These are phyloP conservation scores for Blastobotrys proliferans DNA, from an alignment of 1,139 yeast genomes.

Conservation along the genomic window DNA sequence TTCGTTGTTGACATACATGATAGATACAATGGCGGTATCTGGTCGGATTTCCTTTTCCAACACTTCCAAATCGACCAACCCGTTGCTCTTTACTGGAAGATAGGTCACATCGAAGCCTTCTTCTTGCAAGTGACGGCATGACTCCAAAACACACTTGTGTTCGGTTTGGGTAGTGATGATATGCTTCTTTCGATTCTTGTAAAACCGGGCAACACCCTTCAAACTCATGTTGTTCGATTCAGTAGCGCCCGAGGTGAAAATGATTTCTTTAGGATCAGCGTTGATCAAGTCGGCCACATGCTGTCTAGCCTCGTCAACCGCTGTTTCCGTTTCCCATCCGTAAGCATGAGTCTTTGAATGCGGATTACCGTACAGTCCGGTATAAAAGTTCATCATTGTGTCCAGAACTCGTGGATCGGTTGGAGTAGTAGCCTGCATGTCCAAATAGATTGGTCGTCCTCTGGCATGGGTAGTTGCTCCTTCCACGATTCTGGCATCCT, in stretches of 20 bases:
- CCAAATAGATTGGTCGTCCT: slow-evolving; percentile 80
- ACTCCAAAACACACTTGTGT: slow-evolving; percentile 95
- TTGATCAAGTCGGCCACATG: slow-evolving; percentile 77
- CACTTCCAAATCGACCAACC: slow-evolving; percentile 72
- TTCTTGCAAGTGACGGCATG: slow-evolving; percentile 90
- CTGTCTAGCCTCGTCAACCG: slow-evolving; percentile 80
- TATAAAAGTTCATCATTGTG: slow-evolving; percentile 85
- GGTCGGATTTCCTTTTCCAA: slow-evolving; percentile 82
- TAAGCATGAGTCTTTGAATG: slow-evolving; percentile 97
- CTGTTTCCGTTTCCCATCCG: slow-evolving; percentile 98
- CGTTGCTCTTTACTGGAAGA: slow-evolving; percentile 76
- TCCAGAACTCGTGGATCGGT: slow-evolving; percentile 96
- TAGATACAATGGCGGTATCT: slow-evolving; percentile 86
- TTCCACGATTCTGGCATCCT: slow-evolving; percentile 22
- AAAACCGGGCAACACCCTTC: slow-evolving; percentile 94
- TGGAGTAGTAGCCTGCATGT: slow-evolving; percentile 97
- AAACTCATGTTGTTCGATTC: slow-evolving; percentile 93
- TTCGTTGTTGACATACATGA: slow-evolving; percentile 97
- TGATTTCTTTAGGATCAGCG: slow-evolving; percentile 95
- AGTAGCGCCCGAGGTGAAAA: slow-evolving; percentile 97
- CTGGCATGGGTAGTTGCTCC: slow-evolving; percentile 19
- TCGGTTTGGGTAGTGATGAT: slow-evolving; percentile 95
- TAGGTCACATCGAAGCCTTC: slow-evolving; percentile 97
- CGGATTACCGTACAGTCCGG: slow-evolving; percentile 95
- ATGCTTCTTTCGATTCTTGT: slow-evolving; percentile 83